Conservation (phyloP, 148 eudicot species). For the Suaeda aralocaspica region DNA sequence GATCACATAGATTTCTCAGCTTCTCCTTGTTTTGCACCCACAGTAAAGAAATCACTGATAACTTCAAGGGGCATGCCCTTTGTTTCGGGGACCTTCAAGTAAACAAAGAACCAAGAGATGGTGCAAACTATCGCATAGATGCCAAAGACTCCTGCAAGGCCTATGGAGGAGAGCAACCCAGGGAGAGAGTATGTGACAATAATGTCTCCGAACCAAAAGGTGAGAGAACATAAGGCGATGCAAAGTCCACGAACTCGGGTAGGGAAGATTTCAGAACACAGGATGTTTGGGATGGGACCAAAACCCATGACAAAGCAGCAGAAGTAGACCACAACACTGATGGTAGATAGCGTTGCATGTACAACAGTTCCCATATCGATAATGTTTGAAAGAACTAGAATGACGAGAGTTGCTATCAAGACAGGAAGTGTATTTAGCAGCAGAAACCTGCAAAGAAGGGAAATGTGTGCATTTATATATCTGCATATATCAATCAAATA, state of each 20-base stretch:
- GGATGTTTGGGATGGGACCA: constrained; percentile 80
- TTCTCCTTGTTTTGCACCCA: constrained; percentile 59
- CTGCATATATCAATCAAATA: background rate
- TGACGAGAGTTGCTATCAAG: constrained; percentile 43
- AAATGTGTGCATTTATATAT: background rate
- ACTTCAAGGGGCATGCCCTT: constrained; percentile 92
- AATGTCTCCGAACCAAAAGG: constrained; percentile 78
- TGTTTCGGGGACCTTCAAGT: constrained; percentile 73
- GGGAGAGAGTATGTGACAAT: constrained; percentile 79
- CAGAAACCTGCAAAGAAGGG: constrained; percentile 43
- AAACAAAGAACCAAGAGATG: constrained; percentile 68
- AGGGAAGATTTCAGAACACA: constrained; percentile 83
- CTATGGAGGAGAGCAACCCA: constrained; percentile 57
- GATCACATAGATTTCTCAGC: constrained; percentile 24
- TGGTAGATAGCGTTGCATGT: constrained; percentile 65
- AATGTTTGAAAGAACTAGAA: constrained; percentile 53
- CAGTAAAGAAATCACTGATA: constrained; percentile 74
- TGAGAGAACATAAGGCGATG: constrained; percentile 81
- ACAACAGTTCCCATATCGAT: constrained; percentile 34
- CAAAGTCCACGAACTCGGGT: constrained; percentile 83
- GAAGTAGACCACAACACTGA: constrained; percentile 67
- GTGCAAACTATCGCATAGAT: constrained; percentile 64
- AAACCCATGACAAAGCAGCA: constrained; percentile 85
- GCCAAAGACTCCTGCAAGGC: constrained; percentile 79
- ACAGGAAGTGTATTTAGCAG: constrained; percentile 65